phyloP scores from a whole-genome alignment of 257 asterid genomes.

The Solanum dulcamara region DNA sequence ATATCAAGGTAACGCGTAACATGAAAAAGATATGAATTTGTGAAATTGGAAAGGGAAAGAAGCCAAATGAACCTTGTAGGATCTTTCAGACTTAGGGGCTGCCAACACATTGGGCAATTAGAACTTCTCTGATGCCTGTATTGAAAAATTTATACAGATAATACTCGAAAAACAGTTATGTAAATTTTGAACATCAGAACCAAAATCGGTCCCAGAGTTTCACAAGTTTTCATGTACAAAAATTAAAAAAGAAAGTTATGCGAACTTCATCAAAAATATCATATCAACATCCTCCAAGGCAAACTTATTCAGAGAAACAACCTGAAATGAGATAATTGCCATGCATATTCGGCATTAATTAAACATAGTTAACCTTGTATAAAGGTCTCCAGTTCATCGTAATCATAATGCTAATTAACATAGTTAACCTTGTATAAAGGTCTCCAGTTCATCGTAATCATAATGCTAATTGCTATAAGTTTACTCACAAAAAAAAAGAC shows the following conservation, averaged over 20 bases:
- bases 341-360: neutral
- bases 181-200: neutral
- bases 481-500: neutral
- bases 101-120: conserved; percentile 98
- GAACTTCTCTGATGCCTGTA: conserved; percentile 96
- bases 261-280: neutral
- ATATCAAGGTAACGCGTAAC: neutral
- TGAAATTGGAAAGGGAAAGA: neutral
- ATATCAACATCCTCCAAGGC: neutral
- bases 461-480: neutral
- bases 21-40: neutral
- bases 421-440: neutral
- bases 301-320: neutral
- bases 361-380: neutral
- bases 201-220: neutral
- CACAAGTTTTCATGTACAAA: neutral
- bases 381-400: neutral
- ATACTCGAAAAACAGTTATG: neutral
- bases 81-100: conserved; percentile 71
- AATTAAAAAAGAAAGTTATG: neutral
- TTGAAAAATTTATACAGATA: neutral
- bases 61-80: conserved; percentile 40
- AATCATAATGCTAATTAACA: neutral
- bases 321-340: neutral
- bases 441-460: neutral